These are phyloP conservation scores for Lentinula aciculospora DNA, from an alignment of 768 basidiomycete species.

Conservation along the genomic window DNA sequence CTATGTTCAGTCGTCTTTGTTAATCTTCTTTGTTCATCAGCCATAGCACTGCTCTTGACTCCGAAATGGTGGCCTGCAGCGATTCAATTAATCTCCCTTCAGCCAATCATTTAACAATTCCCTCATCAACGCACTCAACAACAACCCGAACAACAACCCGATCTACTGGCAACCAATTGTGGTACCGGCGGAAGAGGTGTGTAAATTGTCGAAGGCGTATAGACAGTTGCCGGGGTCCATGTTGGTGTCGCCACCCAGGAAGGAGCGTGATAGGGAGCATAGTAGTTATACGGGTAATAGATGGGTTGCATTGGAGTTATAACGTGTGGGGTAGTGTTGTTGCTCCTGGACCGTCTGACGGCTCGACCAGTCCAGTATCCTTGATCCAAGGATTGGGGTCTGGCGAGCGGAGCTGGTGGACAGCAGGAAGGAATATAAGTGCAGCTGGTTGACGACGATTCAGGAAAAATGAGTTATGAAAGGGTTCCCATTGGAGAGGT, in stretches of 20 bases:
- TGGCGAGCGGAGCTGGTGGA: not conserved
- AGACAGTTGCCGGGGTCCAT: not conserved
- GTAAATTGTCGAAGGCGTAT: not conserved
- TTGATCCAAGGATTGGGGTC: not conserved
- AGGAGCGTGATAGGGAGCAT: not conserved
- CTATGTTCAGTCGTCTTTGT: too few species aligned
- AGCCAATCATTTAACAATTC: too few species aligned
- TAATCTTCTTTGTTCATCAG: too few species aligned
- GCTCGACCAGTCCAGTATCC: not conserved
- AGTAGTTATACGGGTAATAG: not conserved
- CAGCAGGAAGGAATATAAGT: not conserved
- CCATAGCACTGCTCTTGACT: too few species aligned
- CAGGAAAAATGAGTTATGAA: too few species aligned
- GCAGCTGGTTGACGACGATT: not conserved
- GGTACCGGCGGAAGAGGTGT: not conserved
- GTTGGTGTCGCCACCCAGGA: not conserved
- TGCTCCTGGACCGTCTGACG: not conserved
- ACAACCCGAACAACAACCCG: not conserved
- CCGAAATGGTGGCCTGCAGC: too few species aligned
- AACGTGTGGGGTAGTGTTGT: not conserved
- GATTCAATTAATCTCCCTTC: too few species aligned
- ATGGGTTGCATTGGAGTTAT: not conserved
- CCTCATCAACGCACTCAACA: not conserved
- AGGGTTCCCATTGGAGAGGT: too few species aligned
- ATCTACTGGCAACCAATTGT: not conserved